Evolutionary conservation across 1,284 basidiomycete genomes (phyloP).

Genomic region (Ceratorhiza oryzae-sativae): DNA sequence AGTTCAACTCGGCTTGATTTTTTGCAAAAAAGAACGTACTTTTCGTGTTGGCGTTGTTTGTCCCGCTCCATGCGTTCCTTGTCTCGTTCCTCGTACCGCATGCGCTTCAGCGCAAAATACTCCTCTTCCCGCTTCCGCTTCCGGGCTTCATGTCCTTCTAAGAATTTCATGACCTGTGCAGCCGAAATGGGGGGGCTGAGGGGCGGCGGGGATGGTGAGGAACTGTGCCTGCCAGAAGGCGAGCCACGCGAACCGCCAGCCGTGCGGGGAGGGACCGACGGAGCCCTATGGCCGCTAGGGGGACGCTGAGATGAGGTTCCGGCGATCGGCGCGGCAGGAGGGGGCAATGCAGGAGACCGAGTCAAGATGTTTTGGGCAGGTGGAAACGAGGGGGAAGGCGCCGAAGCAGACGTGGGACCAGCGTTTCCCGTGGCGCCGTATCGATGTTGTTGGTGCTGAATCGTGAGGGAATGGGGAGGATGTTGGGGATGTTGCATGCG

Average conservation of each 20-base stretch:
- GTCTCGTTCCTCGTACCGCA: conserved; percentile 40
- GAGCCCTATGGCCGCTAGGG: conserved; percentile 31
- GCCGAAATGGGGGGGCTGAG: conserved; percentile 39
- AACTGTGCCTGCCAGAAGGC: conserved; percentile 19
- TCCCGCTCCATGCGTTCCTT: conserved; percentile 43
- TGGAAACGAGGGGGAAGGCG: conserved; percentile 33
- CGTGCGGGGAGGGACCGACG: conserved; percentile 29
- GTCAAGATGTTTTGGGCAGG: conserved; percentile 26
- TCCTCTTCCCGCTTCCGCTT: conserved; percentile 42
- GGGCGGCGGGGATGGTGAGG: conserved; percentile 35
- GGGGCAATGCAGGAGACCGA: conserved; percentile 30
- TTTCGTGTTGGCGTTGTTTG: conserved; percentile 42
- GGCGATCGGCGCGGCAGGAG: conserved; percentile 24
- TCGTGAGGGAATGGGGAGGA: conserved; percentile 8
- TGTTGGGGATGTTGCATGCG: conserved; percentile 19
- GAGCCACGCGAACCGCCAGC: conserved; percentile 18
- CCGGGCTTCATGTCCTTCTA: conserved; percentile 30
- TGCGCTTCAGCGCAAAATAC: conserved; percentile 36
- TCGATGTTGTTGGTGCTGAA: conserved; percentile 25
- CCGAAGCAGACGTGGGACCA: conserved; percentile 37
- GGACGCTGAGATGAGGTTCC: conserved; percentile 32
- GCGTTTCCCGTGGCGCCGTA: conserved; percentile 29
- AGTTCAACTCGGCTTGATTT: neutral
- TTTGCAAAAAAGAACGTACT: conserved; percentile 35
- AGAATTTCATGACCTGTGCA: conserved; percentile 15